phyloP scores from a whole-genome alignment of 352 stramenopile genomes.

The Phytophthora quininea region DNA sequence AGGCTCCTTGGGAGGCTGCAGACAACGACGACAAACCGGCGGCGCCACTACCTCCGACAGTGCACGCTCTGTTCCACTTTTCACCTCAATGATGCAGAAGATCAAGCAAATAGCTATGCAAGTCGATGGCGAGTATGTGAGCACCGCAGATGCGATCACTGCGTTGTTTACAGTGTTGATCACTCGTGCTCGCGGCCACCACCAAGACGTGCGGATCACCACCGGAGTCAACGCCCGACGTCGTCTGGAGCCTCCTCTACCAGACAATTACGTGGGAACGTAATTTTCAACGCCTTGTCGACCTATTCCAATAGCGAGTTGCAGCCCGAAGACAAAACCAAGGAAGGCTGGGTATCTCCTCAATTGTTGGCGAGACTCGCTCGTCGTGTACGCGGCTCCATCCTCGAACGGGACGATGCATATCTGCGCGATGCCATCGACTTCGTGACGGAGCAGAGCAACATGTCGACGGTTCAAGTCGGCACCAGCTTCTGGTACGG shows the following conservation, averaged over 20 bases:
- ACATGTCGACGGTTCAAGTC: slow-evolving; percentile 34
- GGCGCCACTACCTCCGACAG: slow-evolving; percentile 14
- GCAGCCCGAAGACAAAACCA: background rate
- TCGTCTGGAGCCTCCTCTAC: slow-evolving; percentile 49
- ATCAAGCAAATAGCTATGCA: slow-evolving; percentile 45
- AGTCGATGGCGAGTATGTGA: slow-evolving; percentile 45
- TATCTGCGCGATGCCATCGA: slow-evolving; percentile 60
- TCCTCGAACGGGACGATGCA: slow-evolving; percentile 28
- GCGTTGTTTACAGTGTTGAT: slow-evolving; percentile 59
- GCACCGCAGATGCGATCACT: slow-evolving; percentile 56
- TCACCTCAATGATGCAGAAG: slow-evolving; percentile 41
- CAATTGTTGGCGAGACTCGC: background rate
- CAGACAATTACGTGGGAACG: slow-evolving; percentile 56
- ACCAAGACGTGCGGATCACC: slow-evolving; percentile 47
- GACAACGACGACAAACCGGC: background rate
- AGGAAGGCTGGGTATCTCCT: too few species aligned
- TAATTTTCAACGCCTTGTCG: slow-evolving; percentile 60
- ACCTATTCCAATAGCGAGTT: slow-evolving; percentile 42
- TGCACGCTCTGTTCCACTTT: slow-evolving; percentile 51
- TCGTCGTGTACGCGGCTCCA: slow-evolving; percentile 17
- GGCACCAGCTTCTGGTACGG: slow-evolving; percentile 54
- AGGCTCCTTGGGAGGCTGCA: slow-evolving; percentile 10
- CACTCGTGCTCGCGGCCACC: slow-evolving; percentile 48
- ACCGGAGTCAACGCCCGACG: slow-evolving; percentile 57
- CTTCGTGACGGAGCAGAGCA: slow-evolving; percentile 41